A percentile compares a stretch with the other conserved stretches of the same genome.
These are phyloP conservation scores for Aspergillus nidulans DNA, from an alignment of 495 filamentous ascomycete genomes.

Conservation along the genomic window DNA sequence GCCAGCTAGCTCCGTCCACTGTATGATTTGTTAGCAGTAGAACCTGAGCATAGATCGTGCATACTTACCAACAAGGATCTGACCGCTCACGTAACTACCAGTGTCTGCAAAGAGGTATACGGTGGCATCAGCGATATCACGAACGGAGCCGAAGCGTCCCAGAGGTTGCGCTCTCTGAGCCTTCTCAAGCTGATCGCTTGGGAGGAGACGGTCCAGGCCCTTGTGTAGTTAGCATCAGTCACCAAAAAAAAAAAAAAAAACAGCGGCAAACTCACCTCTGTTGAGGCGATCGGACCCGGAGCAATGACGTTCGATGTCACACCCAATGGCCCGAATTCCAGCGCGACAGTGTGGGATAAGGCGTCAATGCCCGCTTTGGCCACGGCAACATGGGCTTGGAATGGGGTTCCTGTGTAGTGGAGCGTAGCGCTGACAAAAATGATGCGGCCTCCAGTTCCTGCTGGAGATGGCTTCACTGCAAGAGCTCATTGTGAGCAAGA, in stretches of 20 bases:
- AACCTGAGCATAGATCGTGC: not conserved
- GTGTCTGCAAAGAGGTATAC: slow-evolving; percentile 80
- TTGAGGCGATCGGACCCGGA: slow-evolving; percentile 69
- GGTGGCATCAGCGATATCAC: slow-evolving; percentile 90
- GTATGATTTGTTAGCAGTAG: slow-evolving; percentile 3
- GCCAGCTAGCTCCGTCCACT: slow-evolving; percentile 47
- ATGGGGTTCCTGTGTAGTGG: slow-evolving; percentile 78
- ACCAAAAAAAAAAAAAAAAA: not conserved
- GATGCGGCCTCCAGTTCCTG: slow-evolving; percentile 73
- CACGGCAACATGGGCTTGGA: slow-evolving; percentile 80
- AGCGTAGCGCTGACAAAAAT: slow-evolving; percentile 85
- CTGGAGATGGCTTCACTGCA: slow-evolving; percentile 32
- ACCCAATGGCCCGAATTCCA: slow-evolving; percentile 85
- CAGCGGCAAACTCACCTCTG: slow-evolving; percentile 43
- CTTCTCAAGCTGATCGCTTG: slow-evolving; percentile 27
- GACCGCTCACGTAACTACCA: slow-evolving; percentile 78
- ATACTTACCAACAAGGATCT: slow-evolving; percentile 59
- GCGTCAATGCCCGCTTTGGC: slow-evolving; percentile 92
- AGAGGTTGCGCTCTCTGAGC: slow-evolving; percentile 52
- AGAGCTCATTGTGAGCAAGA: not conserved
- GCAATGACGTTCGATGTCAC: slow-evolving; percentile 86
- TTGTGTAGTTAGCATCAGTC: slow-evolving; percentile 12
- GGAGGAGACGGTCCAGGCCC: slow-evolving; percentile 43
- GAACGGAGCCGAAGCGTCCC: slow-evolving; percentile 71
- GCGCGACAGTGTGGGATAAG: slow-evolving; percentile 63